phyloP scores from a whole-genome alignment of 2,329 filamentous ascomycete genomes.

The Lachnum nothofagi region DNA sequence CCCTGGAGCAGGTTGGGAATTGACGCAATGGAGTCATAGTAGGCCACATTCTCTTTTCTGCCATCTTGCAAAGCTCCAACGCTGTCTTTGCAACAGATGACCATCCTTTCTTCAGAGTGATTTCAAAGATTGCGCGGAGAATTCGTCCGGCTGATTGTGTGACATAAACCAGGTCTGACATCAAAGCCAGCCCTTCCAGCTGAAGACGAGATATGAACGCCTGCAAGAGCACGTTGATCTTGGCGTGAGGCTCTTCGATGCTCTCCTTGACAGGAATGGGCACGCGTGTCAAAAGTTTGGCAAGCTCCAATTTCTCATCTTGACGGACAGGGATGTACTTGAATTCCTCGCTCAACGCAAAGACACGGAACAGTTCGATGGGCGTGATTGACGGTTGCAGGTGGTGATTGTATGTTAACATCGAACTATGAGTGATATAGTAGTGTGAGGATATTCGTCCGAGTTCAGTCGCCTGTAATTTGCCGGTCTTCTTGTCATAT shows the following conservation, averaged over 20 bases:
- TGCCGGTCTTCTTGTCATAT: conserved; percentile 90
- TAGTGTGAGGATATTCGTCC: conserved; percentile 96
- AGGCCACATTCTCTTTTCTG: conserved; percentile 98
- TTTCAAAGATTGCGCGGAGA: conserved; percentile 90
- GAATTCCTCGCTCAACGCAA: conserved; percentile 94
- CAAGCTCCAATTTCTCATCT: conserved; percentile 94
- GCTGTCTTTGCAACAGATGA: conserved; percentile 87
- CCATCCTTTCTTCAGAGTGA: conserved; percentile 96
- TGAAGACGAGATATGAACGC: conserved; percentile 94
- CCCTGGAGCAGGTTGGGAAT: conserved; percentile 74
- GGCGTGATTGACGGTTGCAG: conserved; percentile 88
- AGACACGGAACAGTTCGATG: conserved; percentile 94
- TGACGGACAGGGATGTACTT: conserved; percentile 98
- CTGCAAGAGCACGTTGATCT: conserved; percentile 96
- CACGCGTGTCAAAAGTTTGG: conserved; percentile 81
- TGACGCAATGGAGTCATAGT: conserved; percentile 95
- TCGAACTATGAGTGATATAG: conserved; percentile 93
- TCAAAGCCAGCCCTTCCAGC: conserved; percentile 86
- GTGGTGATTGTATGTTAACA: conserved; percentile 94
- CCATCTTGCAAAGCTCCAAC: conserved; percentile 95
- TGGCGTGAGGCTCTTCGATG: conserved; percentile 92
- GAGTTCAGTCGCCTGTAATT: conserved; percentile 84
- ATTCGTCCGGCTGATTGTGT: conserved; percentile 97
- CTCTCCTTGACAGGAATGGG: conserved; percentile 97
- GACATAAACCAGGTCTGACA: conserved; percentile 98